Evolutionary conservation across 164 flowering plant species (phyloP).

Genomic region (Vitis cinerea): DNA sequence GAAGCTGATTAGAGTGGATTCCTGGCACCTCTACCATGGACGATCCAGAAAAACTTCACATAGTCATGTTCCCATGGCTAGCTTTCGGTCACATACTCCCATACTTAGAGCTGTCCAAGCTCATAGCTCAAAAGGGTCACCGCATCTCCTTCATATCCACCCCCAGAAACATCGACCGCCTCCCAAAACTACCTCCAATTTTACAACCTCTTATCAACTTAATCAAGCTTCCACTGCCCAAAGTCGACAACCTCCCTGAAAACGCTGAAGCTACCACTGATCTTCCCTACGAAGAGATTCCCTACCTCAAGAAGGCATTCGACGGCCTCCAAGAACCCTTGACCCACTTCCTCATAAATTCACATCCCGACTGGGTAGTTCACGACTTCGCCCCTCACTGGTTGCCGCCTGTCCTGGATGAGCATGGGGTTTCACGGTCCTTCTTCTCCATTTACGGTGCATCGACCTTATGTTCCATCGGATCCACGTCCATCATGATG

Average conservation of each 20-base stretch:
- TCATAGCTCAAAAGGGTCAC: slow-evolving; percentile 38
- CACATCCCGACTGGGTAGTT: slow-evolving; percentile 30
- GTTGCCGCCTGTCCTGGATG: slow-evolving; percentile 20
- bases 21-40: no score
- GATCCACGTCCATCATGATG: not conserved
- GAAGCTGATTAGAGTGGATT: no score
- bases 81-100: slow-evolving; percentile 49
- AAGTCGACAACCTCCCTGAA: slow-evolving; percentile 10
- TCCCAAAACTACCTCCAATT: slow-evolving; percentile 20
- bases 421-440: slow-evolving; percentile 12
- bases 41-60: slow-evolving; percentile 9
- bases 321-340: slow-evolving; percentile 17
- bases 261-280: slow-evolving; percentile 34
- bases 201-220: slow-evolving; percentile 12
- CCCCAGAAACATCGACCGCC: slow-evolving; percentile 27
- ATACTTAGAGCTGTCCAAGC: slow-evolving; percentile 37
- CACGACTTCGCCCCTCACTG: slow-evolving; percentile 36
- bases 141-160: slow-evolving; percentile 32
- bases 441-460: slow-evolving; percentile 19
- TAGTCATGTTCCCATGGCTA: slow-evolving; percentile 38
- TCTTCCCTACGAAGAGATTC: slow-evolving; percentile 17
- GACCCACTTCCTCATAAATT: slow-evolving; percentile 6
- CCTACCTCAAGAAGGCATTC: slow-evolving; percentile 23
- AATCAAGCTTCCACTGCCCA: slow-evolving; percentile 19
- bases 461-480: slow-evolving; percentile 1